Evolutionary conservation across 2,329 filamentous ascomycete genomes (phyloP).

Genomic region (Ramularia collo-cygni): DNA sequence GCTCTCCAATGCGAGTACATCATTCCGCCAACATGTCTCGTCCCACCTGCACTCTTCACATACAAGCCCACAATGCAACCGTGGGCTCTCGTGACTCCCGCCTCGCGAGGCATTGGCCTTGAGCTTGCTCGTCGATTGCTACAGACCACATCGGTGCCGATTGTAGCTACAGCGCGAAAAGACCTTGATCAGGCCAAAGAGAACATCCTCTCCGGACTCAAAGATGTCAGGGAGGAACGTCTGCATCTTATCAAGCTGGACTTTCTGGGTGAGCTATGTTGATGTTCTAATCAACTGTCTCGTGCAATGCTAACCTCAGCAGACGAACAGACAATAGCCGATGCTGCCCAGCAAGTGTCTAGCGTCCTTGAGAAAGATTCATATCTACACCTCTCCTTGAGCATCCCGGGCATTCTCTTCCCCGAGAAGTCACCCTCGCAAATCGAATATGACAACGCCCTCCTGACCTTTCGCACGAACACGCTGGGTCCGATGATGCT

Average conservation of each 20-base stretch:
- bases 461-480: constrained; percentile 69
- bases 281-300: too few species aligned
- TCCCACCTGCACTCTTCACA: neutral
- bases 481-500: constrained; percentile 67
- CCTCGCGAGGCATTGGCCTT: constrained; percentile 58
- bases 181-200: constrained; percentile 45
- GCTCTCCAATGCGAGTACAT: neutral
- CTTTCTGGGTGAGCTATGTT: constrained; percentile 50
- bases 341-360: constrained; percentile 43
- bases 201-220: constrained; percentile 45
- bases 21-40: neutral
- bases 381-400: constrained; percentile 63
- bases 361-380: constrained; percentile 34
- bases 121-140: constrained; percentile 54
- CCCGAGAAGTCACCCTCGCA: constrained; percentile 65
- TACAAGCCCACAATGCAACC: constrained; percentile 33
- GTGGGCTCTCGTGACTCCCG: constrained; percentile 50
- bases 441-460: constrained; percentile 53
- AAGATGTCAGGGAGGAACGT: constrained; percentile 40
- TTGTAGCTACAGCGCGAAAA: constrained; percentile 55
- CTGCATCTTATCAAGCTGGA: constrained; percentile 50
- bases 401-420: constrained; percentile 63
- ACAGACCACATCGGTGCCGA: constrained; percentile 49
- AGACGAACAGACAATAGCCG: constrained; percentile 58
- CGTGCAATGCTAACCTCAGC: constrained; percentile 5